phyloP scores from a whole-genome alignment of 2,329 filamentous ascomycete species.

The Huntiella decipiens region DNA sequence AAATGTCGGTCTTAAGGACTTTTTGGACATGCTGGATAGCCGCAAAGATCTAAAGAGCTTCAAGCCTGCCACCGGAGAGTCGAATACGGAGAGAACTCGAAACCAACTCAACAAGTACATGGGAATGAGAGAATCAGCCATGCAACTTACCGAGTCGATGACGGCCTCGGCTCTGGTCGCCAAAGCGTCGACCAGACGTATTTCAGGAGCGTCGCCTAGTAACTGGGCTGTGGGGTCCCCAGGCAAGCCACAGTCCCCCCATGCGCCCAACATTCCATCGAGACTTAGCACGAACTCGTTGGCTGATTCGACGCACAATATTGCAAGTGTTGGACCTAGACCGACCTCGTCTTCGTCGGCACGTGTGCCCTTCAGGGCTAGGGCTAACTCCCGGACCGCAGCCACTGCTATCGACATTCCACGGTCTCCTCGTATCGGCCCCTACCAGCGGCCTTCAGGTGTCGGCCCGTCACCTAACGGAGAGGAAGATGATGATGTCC shows the following conservation, averaged over 20 bases:
- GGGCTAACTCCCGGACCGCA: not conserved
- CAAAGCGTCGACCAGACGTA: constrained; percentile 37
- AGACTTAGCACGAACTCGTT: constrained; percentile 84
- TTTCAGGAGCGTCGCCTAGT: constrained; percentile 34
- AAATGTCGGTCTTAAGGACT: constrained; percentile 62
- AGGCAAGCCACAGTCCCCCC: constrained; percentile 64
- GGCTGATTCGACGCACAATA: not conserved
- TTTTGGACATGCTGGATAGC: constrained; percentile 71
- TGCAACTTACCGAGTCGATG: constrained; percentile 79
- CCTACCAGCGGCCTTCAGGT: constrained; percentile 40
- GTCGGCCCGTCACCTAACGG: constrained; percentile 30
- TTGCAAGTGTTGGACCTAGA: not conserved
- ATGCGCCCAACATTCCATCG: constrained; percentile 84
- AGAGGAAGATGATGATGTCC: constrained; percentile 37
- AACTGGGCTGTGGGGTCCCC: constrained; percentile 79
- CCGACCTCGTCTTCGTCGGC: not conserved
- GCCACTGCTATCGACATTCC: constrained; percentile 51
- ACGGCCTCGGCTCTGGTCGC: constrained; percentile 75
- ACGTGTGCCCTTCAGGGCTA: not conserved
- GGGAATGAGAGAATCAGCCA: constrained; percentile 74
- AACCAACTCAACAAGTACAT: constrained; percentile 74
- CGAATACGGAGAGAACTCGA: constrained; percentile 53
- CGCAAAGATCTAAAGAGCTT: constrained; percentile 76
- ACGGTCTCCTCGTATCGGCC: constrained; percentile 42
- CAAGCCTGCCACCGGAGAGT: constrained; percentile 42